Evolutionary conservation across 2,329 filamentous ascomycete genomes (phyloP).

Genomic region (Fusarium austroafricanum): DNA sequence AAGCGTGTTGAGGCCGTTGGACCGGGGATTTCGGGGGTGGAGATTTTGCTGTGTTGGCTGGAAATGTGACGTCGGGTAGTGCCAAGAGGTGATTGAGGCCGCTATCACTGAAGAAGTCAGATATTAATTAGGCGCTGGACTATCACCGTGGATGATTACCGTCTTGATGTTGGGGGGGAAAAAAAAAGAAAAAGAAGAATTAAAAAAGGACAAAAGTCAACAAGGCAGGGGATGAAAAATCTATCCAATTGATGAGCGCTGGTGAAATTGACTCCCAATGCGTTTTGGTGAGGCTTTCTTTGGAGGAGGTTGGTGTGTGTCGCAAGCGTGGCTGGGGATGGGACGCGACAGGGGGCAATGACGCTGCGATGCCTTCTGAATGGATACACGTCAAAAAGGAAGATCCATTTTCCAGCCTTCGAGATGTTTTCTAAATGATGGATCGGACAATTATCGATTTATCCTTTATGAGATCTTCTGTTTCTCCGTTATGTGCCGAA

Average conservation of each 20-base stretch:
- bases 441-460: conserved; percentile 1
- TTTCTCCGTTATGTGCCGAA: not conserved
- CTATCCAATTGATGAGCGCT: conserved; percentile 19
- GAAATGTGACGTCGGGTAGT: conserved; percentile 27
- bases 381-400: conserved; percentile 32
- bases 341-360: conserved; percentile 18
- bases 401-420: conserved; percentile 16
- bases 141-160: not conserved
- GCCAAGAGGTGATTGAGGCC: conserved; percentile 15
- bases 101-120: not conserved
- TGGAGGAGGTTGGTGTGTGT: conserved; percentile 33
- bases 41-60: conserved; percentile 28
- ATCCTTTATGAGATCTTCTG: not conserved
- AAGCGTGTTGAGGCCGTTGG: no score
- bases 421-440: conserved; percentile 8
- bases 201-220: conserved; percentile 4
- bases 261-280: conserved; percentile 25
- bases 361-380: conserved; percentile 28
- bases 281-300: conserved; percentile 25
- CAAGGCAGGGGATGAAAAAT: conserved; percentile 14
- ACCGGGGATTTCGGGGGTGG: conserved; percentile 21
- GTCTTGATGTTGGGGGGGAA: not conserved
- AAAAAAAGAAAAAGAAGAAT: conserved; percentile 1
- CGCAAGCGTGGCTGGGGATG: conserved; percentile 35
- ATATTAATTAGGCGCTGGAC: not conserved